phyloP scores from a whole-genome alignment of 306 rosid genomes.

The Argentina anserina region DNA sequence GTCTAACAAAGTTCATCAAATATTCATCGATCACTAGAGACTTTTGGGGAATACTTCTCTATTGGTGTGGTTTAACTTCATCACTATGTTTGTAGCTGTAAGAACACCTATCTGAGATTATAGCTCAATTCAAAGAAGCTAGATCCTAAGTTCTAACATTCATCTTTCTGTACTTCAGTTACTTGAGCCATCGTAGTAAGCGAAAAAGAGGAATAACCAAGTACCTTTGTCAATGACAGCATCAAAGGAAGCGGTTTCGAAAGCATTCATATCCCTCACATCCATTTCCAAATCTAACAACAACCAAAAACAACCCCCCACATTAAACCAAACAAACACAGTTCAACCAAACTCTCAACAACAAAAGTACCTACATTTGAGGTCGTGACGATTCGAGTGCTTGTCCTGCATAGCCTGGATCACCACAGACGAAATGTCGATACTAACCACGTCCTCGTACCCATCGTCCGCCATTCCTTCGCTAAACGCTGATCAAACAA shows the following conservation, averaged over 20 bases:
- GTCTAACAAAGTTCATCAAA: neutral
- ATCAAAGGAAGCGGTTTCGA: constrained; percentile 57
- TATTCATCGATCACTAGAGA: no score
- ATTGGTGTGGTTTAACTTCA: no score
- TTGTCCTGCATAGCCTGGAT: constrained; percentile 70
- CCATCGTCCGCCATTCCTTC: constrained; percentile 81
- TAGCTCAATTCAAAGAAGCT: neutral
- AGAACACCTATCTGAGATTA: neutral
- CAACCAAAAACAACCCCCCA: constrained; percentile 9
- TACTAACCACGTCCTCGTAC: constrained; percentile 58
- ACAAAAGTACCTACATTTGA: constrained; percentile 47
- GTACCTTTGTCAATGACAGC: constrained; percentile 77
- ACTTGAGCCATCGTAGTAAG: neutral
- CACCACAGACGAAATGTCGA: constrained; percentile 75
- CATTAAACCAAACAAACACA: neutral
- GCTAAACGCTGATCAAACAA: constrained; percentile 42
- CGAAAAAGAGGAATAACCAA: neutral
- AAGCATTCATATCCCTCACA: constrained; percentile 67
- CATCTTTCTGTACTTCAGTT: neutral
- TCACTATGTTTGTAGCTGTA: neutral
- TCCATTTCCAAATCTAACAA: constrained; percentile 71
- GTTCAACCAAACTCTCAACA: no score
- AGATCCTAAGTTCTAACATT: neutral
- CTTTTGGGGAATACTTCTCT: no score
- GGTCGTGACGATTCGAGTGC: constrained; percentile 42